Percentiles rank a stretch among this genome's conserved stretches.
Evolutionary conservation across 139 green algal species (phyloP).

Genomic region (Diplosphaera chodatii): DNA sequence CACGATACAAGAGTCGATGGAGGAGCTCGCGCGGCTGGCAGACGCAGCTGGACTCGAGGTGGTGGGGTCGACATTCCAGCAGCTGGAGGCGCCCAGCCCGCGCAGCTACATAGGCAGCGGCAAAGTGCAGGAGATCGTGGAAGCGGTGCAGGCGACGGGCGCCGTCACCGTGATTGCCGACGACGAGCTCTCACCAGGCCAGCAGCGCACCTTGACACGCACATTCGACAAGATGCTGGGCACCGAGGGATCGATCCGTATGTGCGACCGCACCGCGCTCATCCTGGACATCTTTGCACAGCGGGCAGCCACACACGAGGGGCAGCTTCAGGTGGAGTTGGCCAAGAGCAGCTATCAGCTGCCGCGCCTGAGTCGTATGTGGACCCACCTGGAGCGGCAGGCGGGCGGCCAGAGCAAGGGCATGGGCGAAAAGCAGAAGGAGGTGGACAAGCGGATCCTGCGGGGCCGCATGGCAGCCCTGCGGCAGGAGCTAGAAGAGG

Average conservation of each 20-base stretch:
- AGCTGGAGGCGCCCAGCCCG: conserved; percentile 60
- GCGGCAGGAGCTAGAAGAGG: conserved; percentile 61
- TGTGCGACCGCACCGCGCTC: conserved; percentile 92
- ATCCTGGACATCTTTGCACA: conserved; percentile 99
- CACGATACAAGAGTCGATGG: conserved; percentile 72
- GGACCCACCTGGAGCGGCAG: conserved; percentile 94
- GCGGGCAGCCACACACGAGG: conserved; percentile 83
- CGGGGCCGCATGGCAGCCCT: conserved; percentile 42
- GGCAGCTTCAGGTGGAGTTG: conserved; percentile 94
- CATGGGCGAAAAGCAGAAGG: conserved; percentile 98
- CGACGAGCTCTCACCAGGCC: conserved; percentile 83
- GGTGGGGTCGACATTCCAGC: conserved; percentile 74
- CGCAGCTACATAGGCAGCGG: conserved; percentile 87
- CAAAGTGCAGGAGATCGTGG: conserved; percentile 70
- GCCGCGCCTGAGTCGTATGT: conserved; percentile 93
- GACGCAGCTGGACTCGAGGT: too few relatives aligned
- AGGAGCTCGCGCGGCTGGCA: too few relatives aligned
- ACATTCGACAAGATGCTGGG: conserved; percentile 74
- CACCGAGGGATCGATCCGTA: conserved; percentile 32
- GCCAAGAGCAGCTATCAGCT: conserved; percentile 94
- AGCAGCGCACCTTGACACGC: conserved; percentile 81
- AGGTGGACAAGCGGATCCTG: conserved; percentile 93
- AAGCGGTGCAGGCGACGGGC: conserved; percentile 23
- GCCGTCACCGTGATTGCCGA: conserved; percentile 92
- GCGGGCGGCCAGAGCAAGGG: conserved; percentile 49